Evolutionary conservation across 306 rosid genomes (phyloP), one percentile per base, ranked within the genome.

Genomic region (Fragaria ananassa): DNA sequence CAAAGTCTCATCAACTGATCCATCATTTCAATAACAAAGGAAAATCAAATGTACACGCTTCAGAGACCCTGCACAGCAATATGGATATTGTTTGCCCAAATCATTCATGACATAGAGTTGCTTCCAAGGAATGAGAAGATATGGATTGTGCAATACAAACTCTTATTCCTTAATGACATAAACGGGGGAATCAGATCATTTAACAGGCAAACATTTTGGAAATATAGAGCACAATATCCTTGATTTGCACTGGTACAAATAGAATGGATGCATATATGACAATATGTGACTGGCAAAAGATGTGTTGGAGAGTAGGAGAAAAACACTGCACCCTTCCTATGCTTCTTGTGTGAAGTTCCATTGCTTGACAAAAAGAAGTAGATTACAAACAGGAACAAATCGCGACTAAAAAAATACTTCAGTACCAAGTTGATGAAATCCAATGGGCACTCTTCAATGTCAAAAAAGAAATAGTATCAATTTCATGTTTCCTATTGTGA

Each of bases 401-500:
- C 1, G 7, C 15, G 19, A 57, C 45, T 11, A 6, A 12, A 29
- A 12, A 58, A 25, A 25, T 1, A 73, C 19, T 5, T 56, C 37
- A 5, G 45, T 14, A 5, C 6, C 41, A 37, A 37, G 41, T 66
- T 18, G 19, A 34, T 35, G 37, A 72, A 75, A 74, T 71, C 64
- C 69, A 29, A 2, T 29, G 53, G 21, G 77, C 74, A 50, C 65
- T 37, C 27, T 71, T 44, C 58, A 72, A 44, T 39, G 60, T 34
- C 78, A 71, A 57, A 44, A 63, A 47, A 56, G 78, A 70, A 60
- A 79, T 13, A 19, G 44, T 39, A 15, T 81, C 56, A 19, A 62
- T 54, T 74, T 63, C 57, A 64, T 53, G 71, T 80, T 81, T 73
- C 49, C 81, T 47, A 87, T 63, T 70, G 82, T 54, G 27, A 65